These are phyloP conservation scores for Venturia asperata DNA, from an alignment of 2,329 filamentous ascomycete genomes.

Conservation along the genomic window DNA sequence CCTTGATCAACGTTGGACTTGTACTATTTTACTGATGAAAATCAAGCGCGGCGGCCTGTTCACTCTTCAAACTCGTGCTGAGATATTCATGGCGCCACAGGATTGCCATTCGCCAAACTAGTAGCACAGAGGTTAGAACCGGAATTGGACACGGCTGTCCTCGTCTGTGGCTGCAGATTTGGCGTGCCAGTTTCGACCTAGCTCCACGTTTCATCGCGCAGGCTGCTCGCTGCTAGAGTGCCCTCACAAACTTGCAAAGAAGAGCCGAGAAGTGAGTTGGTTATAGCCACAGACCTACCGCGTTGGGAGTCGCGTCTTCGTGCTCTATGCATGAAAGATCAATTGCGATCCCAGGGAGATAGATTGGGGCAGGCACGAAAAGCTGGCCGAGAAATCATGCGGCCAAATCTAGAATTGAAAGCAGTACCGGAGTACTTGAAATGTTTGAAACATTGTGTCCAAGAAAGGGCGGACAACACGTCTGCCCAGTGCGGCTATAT, in stretches of 20 bases:
- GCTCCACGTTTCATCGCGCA: not conserved
- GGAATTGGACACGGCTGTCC: not conserved
- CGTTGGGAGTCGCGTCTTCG: constrained; percentile 3
- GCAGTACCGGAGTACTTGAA: not conserved
- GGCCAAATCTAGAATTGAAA: not conserved
- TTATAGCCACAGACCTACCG: not conserved
- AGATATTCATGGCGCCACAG: not conserved
- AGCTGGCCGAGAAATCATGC: not conserved
- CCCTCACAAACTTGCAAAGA: not conserved
- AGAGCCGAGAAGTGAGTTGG: not conserved
- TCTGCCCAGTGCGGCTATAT: not conserved
- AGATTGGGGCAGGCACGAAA: not conserved
- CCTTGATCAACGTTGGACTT: not conserved
- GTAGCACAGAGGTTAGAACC: not conserved
- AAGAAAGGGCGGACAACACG: not conserved
- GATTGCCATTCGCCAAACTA: not conserved
- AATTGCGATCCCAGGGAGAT: not conserved
- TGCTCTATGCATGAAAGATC: not conserved
- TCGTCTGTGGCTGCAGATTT: constrained; percentile 10
- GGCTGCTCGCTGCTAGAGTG: not conserved
- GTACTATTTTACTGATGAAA: not conserved
- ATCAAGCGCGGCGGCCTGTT: too few species aligned
- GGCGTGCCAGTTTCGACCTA: not conserved
- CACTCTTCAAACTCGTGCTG: not conserved
- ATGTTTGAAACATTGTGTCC: not conserved